Evolutionary conservation across 108 stramenopile species (phyloP).

Genomic region (Cyclotella baltica): DNA sequence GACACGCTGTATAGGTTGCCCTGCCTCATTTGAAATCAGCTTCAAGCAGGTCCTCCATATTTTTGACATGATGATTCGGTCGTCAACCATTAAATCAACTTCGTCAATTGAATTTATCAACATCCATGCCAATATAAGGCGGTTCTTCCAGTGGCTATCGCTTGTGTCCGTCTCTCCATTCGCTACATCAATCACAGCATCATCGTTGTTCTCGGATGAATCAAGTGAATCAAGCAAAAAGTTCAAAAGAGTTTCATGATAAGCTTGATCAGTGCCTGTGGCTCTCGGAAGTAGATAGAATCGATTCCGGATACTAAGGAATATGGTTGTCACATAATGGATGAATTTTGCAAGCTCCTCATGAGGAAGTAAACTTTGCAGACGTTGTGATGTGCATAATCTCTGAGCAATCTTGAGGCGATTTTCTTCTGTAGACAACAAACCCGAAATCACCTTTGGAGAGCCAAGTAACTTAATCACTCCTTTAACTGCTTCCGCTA

Average conservation of each 20-base stretch:
- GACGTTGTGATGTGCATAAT: constrained; percentile 72
- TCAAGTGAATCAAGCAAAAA: constrained; percentile 66
- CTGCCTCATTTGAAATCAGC: constrained; percentile 76
- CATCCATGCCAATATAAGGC: constrained; percentile 84
- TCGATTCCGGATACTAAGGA: constrained; percentile 73
- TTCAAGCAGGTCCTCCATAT: constrained; percentile 76
- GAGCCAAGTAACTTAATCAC: constrained; percentile 72
- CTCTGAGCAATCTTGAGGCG: constrained; percentile 69
- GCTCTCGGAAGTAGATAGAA: constrained; percentile 68
- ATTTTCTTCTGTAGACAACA: constrained; percentile 57
- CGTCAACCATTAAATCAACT: constrained; percentile 56
- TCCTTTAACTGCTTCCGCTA: constrained; percentile 89
- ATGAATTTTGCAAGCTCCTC: constrained; percentile 90
- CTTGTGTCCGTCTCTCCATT: constrained; percentile 55
- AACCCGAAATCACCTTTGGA: constrained; percentile 65
- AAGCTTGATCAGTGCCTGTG: constrained; percentile 49
- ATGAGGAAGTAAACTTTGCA: constrained; percentile 75
- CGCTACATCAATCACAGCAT: constrained; percentile 3
- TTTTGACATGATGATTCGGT: constrained; percentile 33
- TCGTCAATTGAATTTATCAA: constrained; percentile 69
- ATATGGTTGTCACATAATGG: constrained; percentile 79
- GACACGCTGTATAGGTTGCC: constrained; percentile 85
- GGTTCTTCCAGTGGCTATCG: constrained; percentile 85
- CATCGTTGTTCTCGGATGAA: constrained; percentile 6
- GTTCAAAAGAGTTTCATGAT: constrained; percentile 61